These are phyloP conservation scores for Lecanicillium sp. DNA, from an alignment of 2,329 filamentous ascomycete species.

Conservation along the genomic window DNA sequence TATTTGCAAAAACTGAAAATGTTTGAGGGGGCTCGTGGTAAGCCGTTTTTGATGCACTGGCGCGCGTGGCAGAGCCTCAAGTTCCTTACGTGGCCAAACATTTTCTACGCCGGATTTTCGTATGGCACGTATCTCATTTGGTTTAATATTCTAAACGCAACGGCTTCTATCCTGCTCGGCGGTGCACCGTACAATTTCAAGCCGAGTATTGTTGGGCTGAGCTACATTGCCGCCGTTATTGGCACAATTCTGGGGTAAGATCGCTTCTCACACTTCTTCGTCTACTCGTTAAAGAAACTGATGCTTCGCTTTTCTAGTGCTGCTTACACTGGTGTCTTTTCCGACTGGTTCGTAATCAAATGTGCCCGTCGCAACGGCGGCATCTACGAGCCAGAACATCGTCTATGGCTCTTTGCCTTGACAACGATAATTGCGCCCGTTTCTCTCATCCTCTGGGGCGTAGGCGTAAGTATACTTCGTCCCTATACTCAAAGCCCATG, in stretches of 20 bases:
- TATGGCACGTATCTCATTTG: constrained; percentile 33
- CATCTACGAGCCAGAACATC: constrained; percentile 31
- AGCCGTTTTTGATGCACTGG: constrained; percentile 30
- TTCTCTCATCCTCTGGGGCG: constrained; percentile 23
- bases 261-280: constrained; percentile 1
- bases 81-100: constrained; percentile 30
- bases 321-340: constrained; percentile 23
- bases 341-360: constrained; percentile 28
- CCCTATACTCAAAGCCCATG: not conserved
- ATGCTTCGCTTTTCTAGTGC: constrained; percentile 2
- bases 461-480: constrained; percentile 16
- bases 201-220: constrained; percentile 29
- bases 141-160: constrained; percentile 36
- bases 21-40: constrained; percentile 12
- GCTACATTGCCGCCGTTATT: constrained; percentile 27
- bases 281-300: constrained; percentile 1
- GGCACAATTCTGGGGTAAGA: constrained; percentile 22
- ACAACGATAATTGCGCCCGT: constrained; percentile 20
- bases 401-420: constrained; percentile 29
- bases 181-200: constrained; percentile 28
- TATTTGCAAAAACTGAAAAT: constrained; percentile 33
- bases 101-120: constrained; percentile 33
- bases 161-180: constrained; percentile 29
- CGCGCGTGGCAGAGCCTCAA: constrained; percentile 27
- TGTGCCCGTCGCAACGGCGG: constrained; percentile 31